A percentile compares a stretch with the other conserved stretches of the same genome.
These are phyloP conservation scores for Fusarium begoniae DNA, from an alignment of 2,329 filamentous ascomycete species.

Conservation along the genomic window DNA sequence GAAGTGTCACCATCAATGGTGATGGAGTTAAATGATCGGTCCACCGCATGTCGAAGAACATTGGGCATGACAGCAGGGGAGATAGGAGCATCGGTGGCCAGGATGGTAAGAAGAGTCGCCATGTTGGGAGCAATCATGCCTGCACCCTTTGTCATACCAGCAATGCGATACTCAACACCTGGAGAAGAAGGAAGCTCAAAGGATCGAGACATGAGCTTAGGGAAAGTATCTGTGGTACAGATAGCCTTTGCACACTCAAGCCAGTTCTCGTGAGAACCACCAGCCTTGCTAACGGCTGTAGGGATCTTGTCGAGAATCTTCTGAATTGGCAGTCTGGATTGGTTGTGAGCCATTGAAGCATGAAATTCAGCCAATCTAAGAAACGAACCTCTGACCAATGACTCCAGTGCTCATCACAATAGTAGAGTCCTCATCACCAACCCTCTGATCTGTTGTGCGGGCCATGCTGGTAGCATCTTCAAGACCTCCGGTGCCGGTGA, in stretches of 20 bases:
- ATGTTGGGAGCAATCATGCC: conserved; percentile 99
- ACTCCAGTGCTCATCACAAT: conserved; percentile 99
- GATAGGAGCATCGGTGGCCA: conserved; percentile 91
- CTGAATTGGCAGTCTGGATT: conserved; percentile 78
- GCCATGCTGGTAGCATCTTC: conserved; percentile 92
- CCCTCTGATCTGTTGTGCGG: conserved; percentile 73
- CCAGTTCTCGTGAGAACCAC: conserved; percentile 85
- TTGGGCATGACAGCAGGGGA: conserved; percentile 71
- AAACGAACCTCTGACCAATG: conserved; percentile 82
- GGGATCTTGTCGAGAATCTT: conserved; percentile 90
- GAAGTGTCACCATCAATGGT: conserved; percentile 97
- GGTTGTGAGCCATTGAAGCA: conserved; percentile 1
- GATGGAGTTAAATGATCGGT: conserved; percentile 94
- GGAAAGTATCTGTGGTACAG: conserved; percentile 98
- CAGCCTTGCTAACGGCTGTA: conserved; percentile 75
- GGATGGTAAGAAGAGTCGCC: conserved; percentile 91
- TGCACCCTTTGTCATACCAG: conserved; percentile 96
- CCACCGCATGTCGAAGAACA: conserved; percentile 77
- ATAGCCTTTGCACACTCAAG: conserved; percentile 87
- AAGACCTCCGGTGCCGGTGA: conserved; percentile 88
- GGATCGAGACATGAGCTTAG: conserved; percentile 86
- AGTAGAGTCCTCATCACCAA: conserved; percentile 65
- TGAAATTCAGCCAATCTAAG: conserved; percentile 3
- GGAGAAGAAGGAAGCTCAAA: conserved; percentile 87
- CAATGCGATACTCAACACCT: conserved; percentile 79